phyloP scores from a whole-genome alignment of 1,284 basidiomycete genomes.

The Leccinum subrobustum region DNA sequence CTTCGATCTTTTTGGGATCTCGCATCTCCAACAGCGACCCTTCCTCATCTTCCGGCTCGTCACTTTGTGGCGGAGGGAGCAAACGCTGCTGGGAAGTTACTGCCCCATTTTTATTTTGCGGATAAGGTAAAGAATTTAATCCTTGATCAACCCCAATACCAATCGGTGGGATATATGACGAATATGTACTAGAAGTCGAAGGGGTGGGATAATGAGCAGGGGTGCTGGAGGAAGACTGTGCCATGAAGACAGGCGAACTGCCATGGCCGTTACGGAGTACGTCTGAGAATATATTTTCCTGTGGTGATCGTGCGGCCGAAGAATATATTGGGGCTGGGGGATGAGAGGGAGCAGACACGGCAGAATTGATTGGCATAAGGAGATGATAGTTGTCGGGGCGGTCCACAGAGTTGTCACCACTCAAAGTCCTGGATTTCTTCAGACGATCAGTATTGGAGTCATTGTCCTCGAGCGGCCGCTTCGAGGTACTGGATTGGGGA shows the following conservation, averaged over 20 bases:
- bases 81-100: constrained; percentile 26
- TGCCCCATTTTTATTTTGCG: constrained; percentile 25
- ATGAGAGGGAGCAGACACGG: constrained; percentile 37
- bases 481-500: constrained; percentile 24
- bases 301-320: constrained; percentile 36
- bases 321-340: constrained; percentile 36
- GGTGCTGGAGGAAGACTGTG: constrained; percentile 40
- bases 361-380: constrained; percentile 50
- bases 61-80: constrained; percentile 25
- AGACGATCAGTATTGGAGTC: constrained; percentile 31
- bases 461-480: constrained; percentile 54
- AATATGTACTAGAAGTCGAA: constrained; percentile 43
- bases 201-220: constrained; percentile 30
- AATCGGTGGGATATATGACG: constrained; percentile 55
- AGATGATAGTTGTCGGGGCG: constrained; percentile 51
- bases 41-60: constrained; percentile 28
- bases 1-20: constrained; percentile 71
- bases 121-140: constrained; percentile 46
- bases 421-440: constrained; percentile 52
- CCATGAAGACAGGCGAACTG: constrained; percentile 64
- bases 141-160: constrained; percentile 55
- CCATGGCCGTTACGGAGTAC: constrained; percentile 53
- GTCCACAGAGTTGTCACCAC: constrained; percentile 39
- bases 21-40: constrained; percentile 29
- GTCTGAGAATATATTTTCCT: constrained; percentile 59